Evolutionary conservation across 2,329 filamentous ascomycete species (phyloP), one percentile per base, ranked within the genome.

Genomic region (Ophiosphaerella herpotricha): DNA sequence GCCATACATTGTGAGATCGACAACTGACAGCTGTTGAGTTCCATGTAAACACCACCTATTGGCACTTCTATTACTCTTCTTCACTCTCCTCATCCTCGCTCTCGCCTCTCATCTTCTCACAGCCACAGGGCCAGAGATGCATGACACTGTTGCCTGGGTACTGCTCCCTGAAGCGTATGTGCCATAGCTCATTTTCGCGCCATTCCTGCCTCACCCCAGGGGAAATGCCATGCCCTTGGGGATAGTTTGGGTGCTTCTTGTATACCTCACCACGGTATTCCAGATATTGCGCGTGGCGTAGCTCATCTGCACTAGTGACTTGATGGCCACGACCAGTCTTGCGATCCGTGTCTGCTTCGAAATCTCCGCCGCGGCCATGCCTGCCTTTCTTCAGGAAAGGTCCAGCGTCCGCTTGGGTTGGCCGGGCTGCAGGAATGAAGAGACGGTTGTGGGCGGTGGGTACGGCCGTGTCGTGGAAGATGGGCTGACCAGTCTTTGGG

Each of bases 81-180:
- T 65, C 60, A 36, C 54, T 48, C 12, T 60, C 54, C 7, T 56
- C 49, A 21, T 43, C 48, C 39, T 58, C 57, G 24, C 47, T 44
- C 8, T 43, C 49, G 2, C 45, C 54, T 4, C 34, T 24, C 1
- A 48, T n/a, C 37, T 52, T 52, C 38, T 50, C 48, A 44, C 66
- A 70, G 2, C 66, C 64, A 47, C 66, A 70, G 7, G 57, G 54
- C 65, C 65, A 70, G 12, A 61, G 41, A 29, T 57, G 43, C 2
- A 18, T 42, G 4, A 56, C 31, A 1, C 12, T 8, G 29, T 50
- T 43, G 1, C 66, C 64, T 7, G 52, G 55, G 31, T 66, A 70
- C 43, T 57, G 65, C 2, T 53, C 11, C 14, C 32, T 32, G 24
- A 64, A 65, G 7, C 32, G 23, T 4, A 2, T 12, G 29, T 59